phyloP scores from a whole-genome alignment of 768 basidiomycete genomes.

The Suillus spraguei region DNA sequence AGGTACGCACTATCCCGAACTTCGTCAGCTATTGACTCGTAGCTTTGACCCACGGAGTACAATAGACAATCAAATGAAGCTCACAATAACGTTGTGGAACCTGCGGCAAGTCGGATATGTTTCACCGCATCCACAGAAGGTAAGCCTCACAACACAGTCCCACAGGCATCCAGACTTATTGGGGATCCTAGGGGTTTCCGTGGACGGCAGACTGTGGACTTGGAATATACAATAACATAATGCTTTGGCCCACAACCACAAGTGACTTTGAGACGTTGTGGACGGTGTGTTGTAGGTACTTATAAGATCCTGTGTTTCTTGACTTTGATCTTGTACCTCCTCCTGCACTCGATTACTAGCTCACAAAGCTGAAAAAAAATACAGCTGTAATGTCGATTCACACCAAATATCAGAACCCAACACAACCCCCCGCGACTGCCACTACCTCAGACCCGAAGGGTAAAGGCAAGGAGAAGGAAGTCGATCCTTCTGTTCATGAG shows the following conservation, averaged over 20 bases:
- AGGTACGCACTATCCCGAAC: neutral
- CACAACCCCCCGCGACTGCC: neutral
- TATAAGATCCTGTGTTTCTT: neutral
- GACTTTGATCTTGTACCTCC: neutral
- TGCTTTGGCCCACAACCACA: neutral
- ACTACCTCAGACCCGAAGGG: conserved; percentile 4
- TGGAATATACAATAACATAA: neutral
- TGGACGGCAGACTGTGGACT: neutral
- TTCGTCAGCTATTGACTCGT: neutral
- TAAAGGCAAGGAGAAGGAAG: conserved; percentile 14
- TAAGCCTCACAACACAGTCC: neutral
- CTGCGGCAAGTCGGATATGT: neutral
- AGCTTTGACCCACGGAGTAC: neutral
- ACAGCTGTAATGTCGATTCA: neutral
- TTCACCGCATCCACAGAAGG: conserved; percentile 6
- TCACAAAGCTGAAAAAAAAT: neutral
- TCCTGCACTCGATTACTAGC: neutral
- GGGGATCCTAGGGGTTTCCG: neutral
- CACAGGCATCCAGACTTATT: neutral
- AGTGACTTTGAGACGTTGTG: neutral
- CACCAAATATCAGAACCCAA: neutral
- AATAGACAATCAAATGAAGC: conserved; percentile 1
- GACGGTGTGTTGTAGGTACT: neutral
- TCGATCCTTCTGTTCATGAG: neutral
- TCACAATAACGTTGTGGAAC: conserved; percentile 1